Conservation (phyloP, 2,329 filamentous ascomycete species). For the Phyllosticta paracitricarpa region DNA sequence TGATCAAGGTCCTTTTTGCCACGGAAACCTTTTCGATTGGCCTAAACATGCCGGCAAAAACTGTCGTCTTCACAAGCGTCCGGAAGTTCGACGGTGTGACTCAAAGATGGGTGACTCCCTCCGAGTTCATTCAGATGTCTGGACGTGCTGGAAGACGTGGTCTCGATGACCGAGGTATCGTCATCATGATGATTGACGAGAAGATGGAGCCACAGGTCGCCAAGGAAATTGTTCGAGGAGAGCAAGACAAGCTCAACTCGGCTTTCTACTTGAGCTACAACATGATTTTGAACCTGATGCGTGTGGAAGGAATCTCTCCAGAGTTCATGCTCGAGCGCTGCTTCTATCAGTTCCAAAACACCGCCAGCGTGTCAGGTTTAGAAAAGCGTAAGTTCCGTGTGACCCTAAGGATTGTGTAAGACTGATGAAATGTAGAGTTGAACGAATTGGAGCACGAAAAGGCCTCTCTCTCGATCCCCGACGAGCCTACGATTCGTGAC, state of each 20-base stretch:
- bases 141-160: constrained; percentile 93
- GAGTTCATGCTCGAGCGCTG: constrained; percentile 98
- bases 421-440: constrained; percentile 46
- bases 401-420: background rate
- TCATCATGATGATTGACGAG: constrained; percentile 99
- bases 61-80: constrained; percentile 95
- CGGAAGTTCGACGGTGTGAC: constrained; percentile 85
- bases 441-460: constrained; percentile 67
- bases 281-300: constrained; percentile 93
- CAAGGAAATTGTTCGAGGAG: constrained; percentile 88
- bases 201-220: constrained; percentile 92
- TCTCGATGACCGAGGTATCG: constrained; percentile 93
- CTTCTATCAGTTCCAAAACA: constrained; percentile 97
- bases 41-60: constrained; percentile 98
- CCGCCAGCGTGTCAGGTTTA: constrained; percentile 69
- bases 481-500: constrained; percentile 82
- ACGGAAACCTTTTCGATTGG: constrained; percentile 99
- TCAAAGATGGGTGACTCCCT: constrained; percentile 77
- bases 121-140: constrained; percentile 98
- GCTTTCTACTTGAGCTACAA: constrained; percentile 98
- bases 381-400: constrained; percentile 50
- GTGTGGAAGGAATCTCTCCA: constrained; percentile 98
- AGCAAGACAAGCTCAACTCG: constrained; percentile 95
- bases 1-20: constrained; percentile 96
- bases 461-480: constrained; percentile 64